Percentiles rank a stretch among this genome's conserved stretches.
Evolutionary conservation across 768 basidiomycete species (phyloP).

Genomic region (Lactifluus pinguis): DNA sequence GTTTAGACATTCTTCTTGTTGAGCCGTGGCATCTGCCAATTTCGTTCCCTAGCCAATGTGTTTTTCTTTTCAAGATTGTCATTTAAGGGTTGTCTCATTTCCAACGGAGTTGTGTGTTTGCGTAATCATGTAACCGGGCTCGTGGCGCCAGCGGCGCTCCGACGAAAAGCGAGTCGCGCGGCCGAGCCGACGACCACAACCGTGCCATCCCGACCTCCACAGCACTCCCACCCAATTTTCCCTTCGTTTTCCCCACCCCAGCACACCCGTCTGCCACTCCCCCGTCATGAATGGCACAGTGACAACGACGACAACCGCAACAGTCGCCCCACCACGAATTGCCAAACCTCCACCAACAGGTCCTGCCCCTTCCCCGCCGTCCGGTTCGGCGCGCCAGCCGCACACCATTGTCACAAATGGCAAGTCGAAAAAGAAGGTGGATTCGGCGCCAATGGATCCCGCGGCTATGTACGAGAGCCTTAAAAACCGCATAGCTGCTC

Average conservation of each 20-base stretch:
- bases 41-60: background rate
- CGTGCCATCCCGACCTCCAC: background rate
- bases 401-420: conserved; percentile 22
- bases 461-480: conserved; percentile 82
- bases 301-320: conserved; percentile 1
- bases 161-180: background rate
- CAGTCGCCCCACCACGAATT: conserved; percentile 1
- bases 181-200: background rate
- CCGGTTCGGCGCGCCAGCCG: conserved; percentile 43
- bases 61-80: too few species aligned
- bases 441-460: conserved; percentile 63
- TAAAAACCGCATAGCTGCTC: conserved; percentile 79
- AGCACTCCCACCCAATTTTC: too few species aligned
- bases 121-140: background rate
- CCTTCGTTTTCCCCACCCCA: background rate
- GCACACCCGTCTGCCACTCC: background rate
- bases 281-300: conserved; percentile 9
- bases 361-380: conserved; percentile 22
- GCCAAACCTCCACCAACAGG: conserved; percentile 26
- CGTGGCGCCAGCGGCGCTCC: conserved; percentile 7
- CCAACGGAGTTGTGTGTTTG: too few species aligned
- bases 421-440: conserved; percentile 59
- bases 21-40: background rate
- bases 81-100: too few species aligned
- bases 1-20: too few species aligned